Percentiles rank a stretch among this genome's conserved stretches.
Evolutionary conservation across 345 rosid genomes (phyloP).

Genomic region (Gossypium australe): DNA sequence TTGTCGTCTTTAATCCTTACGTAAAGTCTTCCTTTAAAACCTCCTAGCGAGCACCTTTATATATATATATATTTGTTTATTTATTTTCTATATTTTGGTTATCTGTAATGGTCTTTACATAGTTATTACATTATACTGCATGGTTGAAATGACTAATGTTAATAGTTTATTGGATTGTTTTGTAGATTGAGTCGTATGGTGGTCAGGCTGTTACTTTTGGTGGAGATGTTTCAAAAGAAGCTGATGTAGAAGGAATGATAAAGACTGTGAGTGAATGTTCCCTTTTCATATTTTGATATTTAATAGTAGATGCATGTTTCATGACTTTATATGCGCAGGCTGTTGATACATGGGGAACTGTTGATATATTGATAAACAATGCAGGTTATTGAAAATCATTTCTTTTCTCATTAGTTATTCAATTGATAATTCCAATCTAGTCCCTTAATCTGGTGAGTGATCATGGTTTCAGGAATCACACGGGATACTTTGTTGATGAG

Average conservation of each 20-base stretch:
- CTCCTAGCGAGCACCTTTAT: not conserved
- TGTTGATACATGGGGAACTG: conserved; percentile 88
- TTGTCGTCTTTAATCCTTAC: not conserved
- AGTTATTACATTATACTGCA: not conserved
- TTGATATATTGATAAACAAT: conserved; percentile 87
- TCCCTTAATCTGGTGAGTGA: conserved; percentile 21
- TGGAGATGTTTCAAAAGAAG: conserved; percentile 94
- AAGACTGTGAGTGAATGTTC: conserved; percentile 62
- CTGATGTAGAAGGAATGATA: conserved; percentile 88
- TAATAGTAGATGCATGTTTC: not conserved
- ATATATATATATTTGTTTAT: not conserved
- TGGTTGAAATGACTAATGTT: conserved; percentile 7
- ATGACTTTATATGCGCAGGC: conserved; percentile 51
- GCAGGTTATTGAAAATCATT: conserved; percentile 53
- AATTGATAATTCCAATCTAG: conserved; percentile 17
- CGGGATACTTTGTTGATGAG: conserved; percentile 81
- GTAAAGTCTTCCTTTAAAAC: not conserved
- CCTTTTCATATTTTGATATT: conserved; percentile 9
- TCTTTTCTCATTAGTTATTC: not conserved
- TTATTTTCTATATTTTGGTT: not conserved
- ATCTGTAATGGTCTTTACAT: not conserved
- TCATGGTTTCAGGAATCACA: conserved; percentile 66
- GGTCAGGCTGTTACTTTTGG: conserved; percentile 93
- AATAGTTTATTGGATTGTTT: conserved; percentile 7
- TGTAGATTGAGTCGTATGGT: conserved; percentile 85